Evolutionary conservation across 768 basidiomycete species (phyloP), one percentile per base, ranked within the genome.

Genomic region (Flagelloscypha sp.): DNA sequence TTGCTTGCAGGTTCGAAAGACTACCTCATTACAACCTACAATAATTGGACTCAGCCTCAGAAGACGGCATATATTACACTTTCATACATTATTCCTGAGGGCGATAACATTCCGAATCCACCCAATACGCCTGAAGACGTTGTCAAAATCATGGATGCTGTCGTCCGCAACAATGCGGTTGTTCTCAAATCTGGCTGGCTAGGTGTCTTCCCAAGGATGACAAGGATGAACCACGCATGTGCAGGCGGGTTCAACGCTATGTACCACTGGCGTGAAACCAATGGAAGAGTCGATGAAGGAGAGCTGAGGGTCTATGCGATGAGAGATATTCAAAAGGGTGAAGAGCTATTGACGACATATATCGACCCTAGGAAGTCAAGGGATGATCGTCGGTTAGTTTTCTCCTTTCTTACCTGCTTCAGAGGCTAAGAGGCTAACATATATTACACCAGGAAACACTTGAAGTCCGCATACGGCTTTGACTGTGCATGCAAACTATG

Each of bases 141-240:
- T 24, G 61, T 64, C 12, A 58, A 69, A 47, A 55, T 76, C n/a
- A 73, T 72, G 0, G 55, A 81, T 11, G 74, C 76, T 0, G 79
- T 77, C 38, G 75, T 80, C 49, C 66, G 76, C 49, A 81, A 79
- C 3, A 83, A 82, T 45, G 74, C 74, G 1, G 72, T 80, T 6
- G 56, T 68, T 3, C 68, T 76, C 4, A 74, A 72, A 2, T 54
- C 60, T 2, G 48, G 56, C 13, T 70, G n/a, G n/a, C n/a, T 72
- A 3, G 79, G 77, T 1, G 60, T 84, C n/a, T 82, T 81, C 50
- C 78, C 78, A n/a, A 59, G 52, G 15, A 78, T 74, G 66, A 76
- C 78, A 10, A 62, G 79, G 27, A 44, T 82, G 41, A 84, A 84
- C 44, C 80, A 82, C 42, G 79, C 74, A 0, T 82, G 79, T 47